These are phyloP conservation scores for Plantago ovata DNA, from an alignment of 257 asterid genomes.

Conservation along the genomic window DNA sequence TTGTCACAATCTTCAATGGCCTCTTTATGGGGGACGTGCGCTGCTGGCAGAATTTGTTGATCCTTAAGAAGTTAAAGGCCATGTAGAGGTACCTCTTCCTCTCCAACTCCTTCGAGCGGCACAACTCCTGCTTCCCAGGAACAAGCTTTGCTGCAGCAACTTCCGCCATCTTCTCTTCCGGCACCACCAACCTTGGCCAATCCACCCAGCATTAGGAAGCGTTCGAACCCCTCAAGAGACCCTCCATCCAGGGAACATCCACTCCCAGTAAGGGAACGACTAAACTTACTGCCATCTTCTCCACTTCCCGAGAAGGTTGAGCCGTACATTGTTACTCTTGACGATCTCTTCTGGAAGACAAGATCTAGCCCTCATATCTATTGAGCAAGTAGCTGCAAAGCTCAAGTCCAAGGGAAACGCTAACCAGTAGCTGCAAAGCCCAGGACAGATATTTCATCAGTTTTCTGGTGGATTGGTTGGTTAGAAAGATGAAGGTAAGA, in stretches of 20 bases:
- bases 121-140: constrained; percentile 34
- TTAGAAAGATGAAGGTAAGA: too few species aligned
- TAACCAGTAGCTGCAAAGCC: too few species aligned
- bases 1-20: constrained; percentile 91
- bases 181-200: constrained; percentile 39
- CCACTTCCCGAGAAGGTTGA: constrained; percentile 67
- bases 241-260: constrained; percentile 41
- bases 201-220: constrained; percentile 37
- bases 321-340: constrained; percentile 75
- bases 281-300: constrained; percentile 70
- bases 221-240: constrained; percentile 32
- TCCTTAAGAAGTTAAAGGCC: constrained; percentile 57
- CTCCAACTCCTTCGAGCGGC: constrained; percentile 32
- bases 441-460: too few species aligned
- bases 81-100: constrained; percentile 47
- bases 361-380: constrained; percentile 77
- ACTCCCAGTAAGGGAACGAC: constrained; percentile 51
- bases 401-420: too few species aligned
- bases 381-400: constrained; percentile 71
- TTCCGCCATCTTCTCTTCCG: constrained; percentile 44
- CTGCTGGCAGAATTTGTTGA: constrained; percentile 10
- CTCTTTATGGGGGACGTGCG: constrained; percentile 71
- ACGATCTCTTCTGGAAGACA: constrained; percentile 82
- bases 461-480: too few species aligned
- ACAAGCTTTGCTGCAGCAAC: constrained; percentile 44